These are phyloP conservation scores for Talaromyces sp. DNA, from an alignment of 2,329 filamentous ascomycete genomes.

Conservation along the genomic window DNA sequence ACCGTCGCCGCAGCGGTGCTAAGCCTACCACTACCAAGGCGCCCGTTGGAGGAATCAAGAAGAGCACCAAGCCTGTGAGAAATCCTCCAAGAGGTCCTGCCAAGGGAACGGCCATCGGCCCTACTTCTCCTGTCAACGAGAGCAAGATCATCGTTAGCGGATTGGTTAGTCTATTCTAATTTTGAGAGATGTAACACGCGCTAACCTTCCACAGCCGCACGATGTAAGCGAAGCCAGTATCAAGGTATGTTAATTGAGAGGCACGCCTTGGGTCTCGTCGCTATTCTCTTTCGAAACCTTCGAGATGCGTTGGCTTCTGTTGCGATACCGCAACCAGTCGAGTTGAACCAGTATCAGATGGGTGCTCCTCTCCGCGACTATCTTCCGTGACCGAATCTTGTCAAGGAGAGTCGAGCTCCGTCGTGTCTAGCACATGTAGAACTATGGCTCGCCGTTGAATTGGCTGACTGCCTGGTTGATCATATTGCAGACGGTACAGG, in stretches of 20 bases:
- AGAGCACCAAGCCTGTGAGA: slow-evolving; percentile 58
- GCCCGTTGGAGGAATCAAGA: slow-evolving; percentile 82
- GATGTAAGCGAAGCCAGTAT: slow-evolving; percentile 97
- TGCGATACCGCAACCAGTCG: slow-evolving; percentile 27
- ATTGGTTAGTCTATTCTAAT: slow-evolving; percentile 63
- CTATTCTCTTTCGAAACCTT: slow-evolving; percentile 51
- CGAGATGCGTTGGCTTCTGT: slow-evolving; percentile 38
- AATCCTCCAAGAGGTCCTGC: slow-evolving; percentile 37
- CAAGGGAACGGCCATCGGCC: slow-evolving; percentile 62
- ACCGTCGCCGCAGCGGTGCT: slow-evolving; percentile 44
- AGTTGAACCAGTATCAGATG: slow-evolving; percentile 32
- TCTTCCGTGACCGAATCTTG: slow-evolving; percentile 29
- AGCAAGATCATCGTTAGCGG: slow-evolving; percentile 99
- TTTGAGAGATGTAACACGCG: slow-evolving; percentile 12
- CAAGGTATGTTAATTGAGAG: slow-evolving; percentile 99
- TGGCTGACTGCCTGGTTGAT: slow-evolving; percentile 49
- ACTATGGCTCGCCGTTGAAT: slow-evolving; percentile 41
- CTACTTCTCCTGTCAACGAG: slow-evolving; percentile 61
- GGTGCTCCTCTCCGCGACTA: slow-evolving; percentile 32
- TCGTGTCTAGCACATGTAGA: slow-evolving; percentile 50
- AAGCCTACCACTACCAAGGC: slow-evolving; percentile 53
- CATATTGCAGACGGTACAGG: slow-evolving; percentile 32
- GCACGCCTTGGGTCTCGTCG: slow-evolving; percentile 69
- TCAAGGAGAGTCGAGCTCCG: slow-evolving; percentile 55
- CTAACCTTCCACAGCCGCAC: slow-evolving; percentile 69